phyloP scores from a whole-genome alignment of 805 yeast species.

The Saccharomyces jurei region DNA sequence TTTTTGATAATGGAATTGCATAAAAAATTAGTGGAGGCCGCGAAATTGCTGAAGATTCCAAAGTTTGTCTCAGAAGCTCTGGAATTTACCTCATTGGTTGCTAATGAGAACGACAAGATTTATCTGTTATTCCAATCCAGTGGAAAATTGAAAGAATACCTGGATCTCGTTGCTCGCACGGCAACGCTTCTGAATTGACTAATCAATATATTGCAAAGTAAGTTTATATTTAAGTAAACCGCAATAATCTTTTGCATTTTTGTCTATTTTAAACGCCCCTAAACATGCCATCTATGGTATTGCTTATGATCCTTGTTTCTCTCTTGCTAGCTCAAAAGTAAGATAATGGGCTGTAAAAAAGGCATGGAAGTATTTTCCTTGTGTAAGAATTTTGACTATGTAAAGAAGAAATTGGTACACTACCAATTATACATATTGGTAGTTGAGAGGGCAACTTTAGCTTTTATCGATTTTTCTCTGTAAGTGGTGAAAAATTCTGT shows the following conservation, averaged over 20 bases:
- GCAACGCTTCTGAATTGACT: conserved; percentile 32
- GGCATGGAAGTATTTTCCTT: too few relatives aligned
- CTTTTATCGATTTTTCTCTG: conserved; percentile 46
- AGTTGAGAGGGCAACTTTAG: neutral
- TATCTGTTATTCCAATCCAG: conserved; percentile 53
- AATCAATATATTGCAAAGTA: neutral
- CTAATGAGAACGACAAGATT: conserved; percentile 55
- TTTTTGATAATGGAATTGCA: conserved; percentile 59
- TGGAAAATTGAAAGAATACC: conserved; percentile 49
- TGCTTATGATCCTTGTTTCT: neutral
- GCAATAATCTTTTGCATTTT: neutral
- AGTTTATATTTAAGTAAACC: neutral
- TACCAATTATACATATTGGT: too few relatives aligned
- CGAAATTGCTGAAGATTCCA: conserved; percentile 27
- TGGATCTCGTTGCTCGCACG: conserved; percentile 45
- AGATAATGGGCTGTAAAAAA: too few relatives aligned
- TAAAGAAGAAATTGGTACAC: too few relatives aligned
- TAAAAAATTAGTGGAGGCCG: conserved; percentile 43
- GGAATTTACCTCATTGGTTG: conserved; percentile 52
- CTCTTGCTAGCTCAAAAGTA: neutral
- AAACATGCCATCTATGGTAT: too few relatives aligned
- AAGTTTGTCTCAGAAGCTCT: conserved; percentile 50
- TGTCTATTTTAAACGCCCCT: neutral
- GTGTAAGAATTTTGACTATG: too few relatives aligned
- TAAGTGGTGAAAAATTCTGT: conserved; percentile 49